Conservation (phyloP, 2,329 filamentous ascomycete genomes). For the Trichoderma brevicompactum region DNA sequence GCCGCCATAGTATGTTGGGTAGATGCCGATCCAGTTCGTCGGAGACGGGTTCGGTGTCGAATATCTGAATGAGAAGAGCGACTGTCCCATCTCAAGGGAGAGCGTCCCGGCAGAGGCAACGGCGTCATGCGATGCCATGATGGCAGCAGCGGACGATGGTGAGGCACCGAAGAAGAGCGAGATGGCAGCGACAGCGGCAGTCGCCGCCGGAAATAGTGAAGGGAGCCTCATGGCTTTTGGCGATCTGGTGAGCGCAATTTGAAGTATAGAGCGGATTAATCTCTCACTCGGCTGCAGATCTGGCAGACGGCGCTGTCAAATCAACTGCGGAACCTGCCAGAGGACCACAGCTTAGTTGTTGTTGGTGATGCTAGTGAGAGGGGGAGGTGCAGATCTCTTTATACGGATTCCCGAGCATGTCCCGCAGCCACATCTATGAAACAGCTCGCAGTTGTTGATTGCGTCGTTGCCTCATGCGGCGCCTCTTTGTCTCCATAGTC, state of each 20-base stretch:
- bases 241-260: neutral
- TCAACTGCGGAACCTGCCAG: neutral
- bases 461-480: constrained; percentile 8
- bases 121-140: constrained; percentile 9
- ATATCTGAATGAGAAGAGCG: constrained; percentile 44
- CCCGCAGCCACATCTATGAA: constrained; percentile 9
- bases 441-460: constrained; percentile 2
- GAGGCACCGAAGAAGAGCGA: constrained; percentile 11
- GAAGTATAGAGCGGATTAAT: neutral
- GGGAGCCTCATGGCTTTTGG: constrained; percentile 21
- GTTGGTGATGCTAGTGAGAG: neutral
- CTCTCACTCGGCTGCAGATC: constrained; percentile 25
- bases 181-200: constrained; percentile 18
- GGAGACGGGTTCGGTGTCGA: constrained; percentile 36
- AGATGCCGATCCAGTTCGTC: constrained; percentile 48
- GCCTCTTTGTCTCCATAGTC: neutral
- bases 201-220: constrained; percentile 12
- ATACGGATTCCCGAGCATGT: constrained; percentile 2
- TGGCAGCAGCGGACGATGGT: constrained; percentile 25
- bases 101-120: constrained; percentile 25
- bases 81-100: constrained; percentile 18
- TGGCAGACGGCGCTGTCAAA: constrained; percentile 8
- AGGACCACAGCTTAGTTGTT: neutral
- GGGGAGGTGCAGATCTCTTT: constrained; percentile 2
- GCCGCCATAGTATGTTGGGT: constrained; percentile 41